Evolutionary conservation across 164 flowering plant species (phyloP).

Genomic region (Tetrastigma voinierianum): DNA sequence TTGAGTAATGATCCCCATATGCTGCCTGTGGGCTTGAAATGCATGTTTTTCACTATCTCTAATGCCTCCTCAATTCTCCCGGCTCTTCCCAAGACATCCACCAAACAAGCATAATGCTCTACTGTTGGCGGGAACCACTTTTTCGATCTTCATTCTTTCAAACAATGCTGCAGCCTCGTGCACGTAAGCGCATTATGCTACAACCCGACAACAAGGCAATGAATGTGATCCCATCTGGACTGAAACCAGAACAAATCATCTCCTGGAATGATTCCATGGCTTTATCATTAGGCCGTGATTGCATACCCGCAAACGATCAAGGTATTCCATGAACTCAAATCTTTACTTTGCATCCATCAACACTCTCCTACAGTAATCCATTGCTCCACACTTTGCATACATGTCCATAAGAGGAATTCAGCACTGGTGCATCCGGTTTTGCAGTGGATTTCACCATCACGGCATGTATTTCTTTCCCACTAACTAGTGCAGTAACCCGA

Average conservation of each 20-base stretch:
- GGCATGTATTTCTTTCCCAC: conserved; percentile 43
- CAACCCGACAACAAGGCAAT: conserved; percentile 43
- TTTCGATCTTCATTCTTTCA: conserved; percentile 30
- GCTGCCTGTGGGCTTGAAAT: conserved; percentile 35
- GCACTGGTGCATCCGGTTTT: conserved; percentile 26
- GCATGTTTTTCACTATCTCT: conserved; percentile 29
- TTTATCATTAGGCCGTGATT: conserved; percentile 26
- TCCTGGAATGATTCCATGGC: conserved; percentile 32
- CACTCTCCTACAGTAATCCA: conserved; percentile 30
- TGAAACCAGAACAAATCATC: conserved; percentile 27
- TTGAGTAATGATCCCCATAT: conserved; percentile 51
- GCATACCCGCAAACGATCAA: conserved; percentile 42
- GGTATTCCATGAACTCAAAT: conserved; percentile 43
- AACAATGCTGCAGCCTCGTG: conserved; percentile 27
- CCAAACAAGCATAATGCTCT: conserved; percentile 51
- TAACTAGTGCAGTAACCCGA: conserved; percentile 19
- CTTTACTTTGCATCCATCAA: conserved; percentile 30
- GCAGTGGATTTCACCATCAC: conserved; percentile 29
- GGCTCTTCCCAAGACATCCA: conserved; percentile 39
- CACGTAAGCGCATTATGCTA: conserved; percentile 30
- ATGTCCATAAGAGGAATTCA: conserved; percentile 43
- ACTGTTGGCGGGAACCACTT: conserved; percentile 24
- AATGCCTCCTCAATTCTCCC: conserved; percentile 40
- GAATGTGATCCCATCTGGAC: conserved; percentile 34
- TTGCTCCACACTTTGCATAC: conserved; percentile 45